Evolutionary conservation across 2,329 filamentous ascomycete species (phyloP), one percentile per base, ranked within the genome.

Genomic region (Pestalotiopsis sp.): DNA sequence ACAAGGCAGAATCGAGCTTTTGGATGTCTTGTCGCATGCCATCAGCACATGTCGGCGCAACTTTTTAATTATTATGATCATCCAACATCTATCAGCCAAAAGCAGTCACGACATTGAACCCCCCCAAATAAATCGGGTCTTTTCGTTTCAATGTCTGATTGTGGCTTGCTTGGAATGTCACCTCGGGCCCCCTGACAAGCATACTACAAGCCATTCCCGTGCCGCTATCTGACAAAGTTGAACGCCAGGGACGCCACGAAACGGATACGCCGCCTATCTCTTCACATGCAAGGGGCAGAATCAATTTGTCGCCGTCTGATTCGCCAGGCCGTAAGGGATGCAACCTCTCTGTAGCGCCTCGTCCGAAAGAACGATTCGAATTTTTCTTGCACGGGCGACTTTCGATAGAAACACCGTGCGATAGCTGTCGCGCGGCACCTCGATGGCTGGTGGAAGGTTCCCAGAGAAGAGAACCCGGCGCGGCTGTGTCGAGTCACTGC

Each of bases 241-340:
- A 62, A 20, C 59, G 31, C 59, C 59, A 17, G 17, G 9, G 20
- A 25, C 56, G 27, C 25, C 41, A 45, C 41, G 17, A 20, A 52
- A 52, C 45, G 45, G 45, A 52, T 52, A 20, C 45, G 45, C 45
- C 45, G 31, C 59, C 31, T 36, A 62, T 62, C 31, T 62, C 17
- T 39, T 62, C 59, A 62, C 31, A 62, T 62, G 59, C 59, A 62
- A 62, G 59, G 59, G 31, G 27, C 45, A 52, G 45, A 52, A 45
- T 45, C n/a, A 20, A 20, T 20, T 52, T 52, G 20, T n/a, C 45
- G 31, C 27, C n/a, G 31, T 14, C 59, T 62, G n/a, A 62, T 62
- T 62, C 36, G 27, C 20, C 17, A 36, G n/a, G 27, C n/a, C 38
- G 36, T 62, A 31, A 17, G 17, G 27, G 59, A 62, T 62, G 59